A percentile compares a stretch with the other conserved stretches of the same genome.
Evolutionary conservation across 257 asterid species (phyloP).

Genomic region (Vinca minor): DNA sequence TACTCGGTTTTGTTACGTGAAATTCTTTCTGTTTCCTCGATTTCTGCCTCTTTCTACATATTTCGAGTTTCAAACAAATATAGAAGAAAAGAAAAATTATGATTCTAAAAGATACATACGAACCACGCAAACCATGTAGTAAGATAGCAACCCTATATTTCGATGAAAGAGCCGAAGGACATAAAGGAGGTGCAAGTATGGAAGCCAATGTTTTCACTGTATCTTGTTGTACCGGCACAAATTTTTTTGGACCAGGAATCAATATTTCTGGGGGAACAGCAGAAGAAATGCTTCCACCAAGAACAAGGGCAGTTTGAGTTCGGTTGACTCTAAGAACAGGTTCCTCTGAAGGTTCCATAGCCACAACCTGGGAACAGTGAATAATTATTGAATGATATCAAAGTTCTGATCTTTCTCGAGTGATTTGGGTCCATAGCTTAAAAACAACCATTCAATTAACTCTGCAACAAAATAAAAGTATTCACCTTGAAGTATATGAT

Average conservation of each 20-base stretch:
- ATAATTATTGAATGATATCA: not conserved
- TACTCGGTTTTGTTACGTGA: not conserved
- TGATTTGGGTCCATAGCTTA: not conserved
- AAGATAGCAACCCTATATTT: slow-evolving; percentile 77
- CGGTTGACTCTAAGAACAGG: slow-evolving; percentile 65
- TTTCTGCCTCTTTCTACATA: not conserved
- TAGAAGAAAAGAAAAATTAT: not conserved
- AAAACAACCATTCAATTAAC: not conserved
- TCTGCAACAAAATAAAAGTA: not conserved
- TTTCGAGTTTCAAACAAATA: not conserved
- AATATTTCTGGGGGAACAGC: slow-evolving; percentile 68
- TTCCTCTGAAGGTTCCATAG: slow-evolving; percentile 82
- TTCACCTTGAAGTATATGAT: slow-evolving; percentile 71
- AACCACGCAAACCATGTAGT: slow-evolving; percentile 75
- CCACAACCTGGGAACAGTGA: slow-evolving; percentile 47
- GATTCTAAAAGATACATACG: slow-evolving; percentile 20
- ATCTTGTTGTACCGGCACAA: slow-evolving; percentile 58
- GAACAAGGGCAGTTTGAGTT: slow-evolving; percentile 79
- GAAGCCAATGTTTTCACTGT: slow-evolving; percentile 59
- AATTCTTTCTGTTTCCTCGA: not conserved
- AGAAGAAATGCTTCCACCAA: slow-evolving; percentile 80
- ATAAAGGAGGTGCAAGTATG: slow-evolving; percentile 70
- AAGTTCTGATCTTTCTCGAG: not conserved
- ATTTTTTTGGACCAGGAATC: slow-evolving; percentile 31
- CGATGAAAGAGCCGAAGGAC: slow-evolving; percentile 74